Evolutionary conservation across 1,284 basidiomycete species (phyloP).

Genomic region (Heterobasidion parviporum): DNA sequence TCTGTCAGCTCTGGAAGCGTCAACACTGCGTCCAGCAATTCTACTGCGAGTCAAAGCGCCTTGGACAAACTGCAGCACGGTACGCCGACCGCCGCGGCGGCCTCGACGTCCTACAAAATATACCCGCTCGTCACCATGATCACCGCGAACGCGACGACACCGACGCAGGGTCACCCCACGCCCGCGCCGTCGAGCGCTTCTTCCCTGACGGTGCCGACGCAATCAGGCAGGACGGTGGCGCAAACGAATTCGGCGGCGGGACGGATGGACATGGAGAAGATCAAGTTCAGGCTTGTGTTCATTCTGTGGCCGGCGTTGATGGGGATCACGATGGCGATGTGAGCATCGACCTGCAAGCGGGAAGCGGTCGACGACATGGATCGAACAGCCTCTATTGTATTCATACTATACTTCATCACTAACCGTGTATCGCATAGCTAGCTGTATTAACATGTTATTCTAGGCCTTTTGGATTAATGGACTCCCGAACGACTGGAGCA

Average conservation of each 20-base stretch:
- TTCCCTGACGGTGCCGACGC: not conserved
- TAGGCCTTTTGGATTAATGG: too few relatives aligned
- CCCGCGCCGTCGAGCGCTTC: not conserved
- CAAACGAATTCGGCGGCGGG: slow-evolving; percentile 15
- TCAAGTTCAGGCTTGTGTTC: slow-evolving; percentile 44
- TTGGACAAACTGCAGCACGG: not conserved
- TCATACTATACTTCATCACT: not conserved
- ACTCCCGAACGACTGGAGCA: too few relatives aligned
- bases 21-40: slow-evolving; percentile 12
- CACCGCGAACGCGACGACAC: not conserved
- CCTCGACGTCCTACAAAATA: not conserved
- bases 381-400: not conserved
- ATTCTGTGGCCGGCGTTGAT: slow-evolving; percentile 51
- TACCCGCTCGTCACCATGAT: not conserved
- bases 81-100: not conserved
- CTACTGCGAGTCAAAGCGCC: not conserved
- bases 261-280: slow-evolving; percentile 30
- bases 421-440: not conserved
- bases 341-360: not conserved
- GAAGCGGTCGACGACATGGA: not conserved
- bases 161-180: not conserved
- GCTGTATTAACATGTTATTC: not conserved
- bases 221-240: slow-evolving; percentile 4
- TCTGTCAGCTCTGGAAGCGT: slow-evolving; percentile 17
- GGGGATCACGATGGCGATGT: slow-evolving; percentile 42